Conservation (phyloP, 1,139 yeast genomes). For the Diutina neorugosa region DNA sequence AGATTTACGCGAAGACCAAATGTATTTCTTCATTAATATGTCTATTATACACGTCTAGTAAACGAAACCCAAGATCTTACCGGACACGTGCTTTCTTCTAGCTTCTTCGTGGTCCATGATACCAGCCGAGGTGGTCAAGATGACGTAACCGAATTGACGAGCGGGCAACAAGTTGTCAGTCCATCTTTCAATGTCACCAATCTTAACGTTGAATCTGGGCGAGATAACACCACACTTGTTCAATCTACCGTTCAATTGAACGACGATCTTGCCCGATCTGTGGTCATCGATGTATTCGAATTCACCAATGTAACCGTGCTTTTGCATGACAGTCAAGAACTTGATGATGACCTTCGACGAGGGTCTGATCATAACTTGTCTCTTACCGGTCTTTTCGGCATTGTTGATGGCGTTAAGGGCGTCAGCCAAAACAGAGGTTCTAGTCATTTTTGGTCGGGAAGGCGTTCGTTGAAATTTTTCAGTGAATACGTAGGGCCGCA, state of each 20-base stretch:
- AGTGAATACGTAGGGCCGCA: neutral
- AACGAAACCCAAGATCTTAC: slow-evolving; percentile 94
- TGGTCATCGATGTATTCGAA: slow-evolving; percentile 98
- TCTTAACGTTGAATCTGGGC: slow-evolving; percentile 95
- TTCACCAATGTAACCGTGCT: slow-evolving; percentile 92
- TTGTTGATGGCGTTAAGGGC: slow-evolving; percentile 97
- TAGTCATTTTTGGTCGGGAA: neutral
- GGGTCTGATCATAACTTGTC: slow-evolving; percentile 98
- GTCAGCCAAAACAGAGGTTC: slow-evolving; percentile 91
- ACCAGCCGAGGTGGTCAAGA: slow-evolving; percentile 96
- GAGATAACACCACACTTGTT: slow-evolving; percentile 98
- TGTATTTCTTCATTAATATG: neutral
- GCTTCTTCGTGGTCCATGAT: slow-evolving; percentile 99
- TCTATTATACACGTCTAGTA: slow-evolving; percentile 35
- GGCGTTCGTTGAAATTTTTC: neutral
- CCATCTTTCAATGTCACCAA: slow-evolving; percentile 94
- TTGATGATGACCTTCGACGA: slow-evolving; percentile 97
- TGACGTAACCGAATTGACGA: slow-evolving; percentile 96
- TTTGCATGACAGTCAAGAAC: slow-evolving; percentile 95
- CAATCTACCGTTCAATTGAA: slow-evolving; percentile 94
- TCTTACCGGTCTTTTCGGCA: slow-evolving; percentile 99
- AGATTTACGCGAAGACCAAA: too few relatives aligned
- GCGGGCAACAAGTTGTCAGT: slow-evolving; percentile 96
- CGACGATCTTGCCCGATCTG: slow-evolving; percentile 97
- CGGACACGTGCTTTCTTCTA: slow-evolving; percentile 99